Evolutionary conservation across 169 alveolate genomes (phyloP).

Genomic region (Babesia divergens): DNA sequence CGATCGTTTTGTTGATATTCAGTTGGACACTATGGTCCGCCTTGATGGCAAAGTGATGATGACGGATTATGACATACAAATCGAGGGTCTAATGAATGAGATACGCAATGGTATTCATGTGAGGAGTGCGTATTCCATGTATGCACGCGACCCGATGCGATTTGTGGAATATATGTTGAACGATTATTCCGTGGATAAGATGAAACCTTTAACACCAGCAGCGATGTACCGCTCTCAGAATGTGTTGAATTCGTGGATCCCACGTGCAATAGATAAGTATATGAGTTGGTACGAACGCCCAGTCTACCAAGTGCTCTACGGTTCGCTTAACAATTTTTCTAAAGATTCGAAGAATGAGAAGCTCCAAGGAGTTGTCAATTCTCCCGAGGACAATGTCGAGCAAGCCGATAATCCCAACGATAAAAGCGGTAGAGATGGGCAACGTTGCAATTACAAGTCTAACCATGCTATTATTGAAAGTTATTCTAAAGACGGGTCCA

Average conservation of each 20-base stretch:
- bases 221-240: background rate
- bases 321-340: background rate
- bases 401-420: too few species aligned
- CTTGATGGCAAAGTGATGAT: background rate
- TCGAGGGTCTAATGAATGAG: slow-evolving; percentile 21
- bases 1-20: slow-evolving; percentile 8
- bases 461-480: too few species aligned
- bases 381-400: too few species aligned
- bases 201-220: background rate
- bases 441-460: too few species aligned
- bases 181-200: background rate
- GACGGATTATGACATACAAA: slow-evolving; percentile 28
- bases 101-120: slow-evolving; percentile 26
- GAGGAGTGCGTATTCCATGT: slow-evolving; percentile 6
- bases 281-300: background rate
- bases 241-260: background rate
- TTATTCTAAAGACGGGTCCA: too few species aligned
- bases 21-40: background rate
- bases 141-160: slow-evolving; percentile 9
- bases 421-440: too few species aligned
- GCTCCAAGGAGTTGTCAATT: too few species aligned
- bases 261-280: slow-evolving; percentile 9
- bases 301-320: background rate
- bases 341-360: too few species aligned
- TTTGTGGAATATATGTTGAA: background rate